Conservation (phyloP, 768 basidiomycete genomes). For the Hemileccinum impolitum region DNA sequence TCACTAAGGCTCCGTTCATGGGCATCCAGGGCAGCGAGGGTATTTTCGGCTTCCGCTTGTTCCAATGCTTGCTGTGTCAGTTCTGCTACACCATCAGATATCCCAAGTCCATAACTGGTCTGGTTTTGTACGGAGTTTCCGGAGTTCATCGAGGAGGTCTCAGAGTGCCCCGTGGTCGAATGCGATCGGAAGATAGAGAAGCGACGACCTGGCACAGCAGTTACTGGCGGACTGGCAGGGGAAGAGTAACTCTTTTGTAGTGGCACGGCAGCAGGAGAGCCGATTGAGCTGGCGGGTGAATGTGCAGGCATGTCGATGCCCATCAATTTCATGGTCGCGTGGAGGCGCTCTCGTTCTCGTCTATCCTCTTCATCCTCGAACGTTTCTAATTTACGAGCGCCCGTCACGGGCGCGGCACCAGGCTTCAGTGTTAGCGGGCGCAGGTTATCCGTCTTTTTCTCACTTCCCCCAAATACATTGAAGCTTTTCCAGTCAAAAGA, state of each 20-base stretch:
- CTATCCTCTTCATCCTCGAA: conserved; percentile 92
- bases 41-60: conserved; percentile 74
- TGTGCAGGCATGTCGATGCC: conserved; percentile 73
- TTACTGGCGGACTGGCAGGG: conserved; percentile 30
- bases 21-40: conserved; percentile 74
- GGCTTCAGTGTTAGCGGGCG: conserved; percentile 75
- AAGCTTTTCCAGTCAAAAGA: conserved; percentile 84
- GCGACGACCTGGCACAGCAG: conserved; percentile 38
- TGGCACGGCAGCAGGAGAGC: conserved; percentile 31
- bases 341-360: conserved; percentile 79
- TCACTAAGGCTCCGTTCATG: conserved; percentile 69
- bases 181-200: conserved; percentile 71
- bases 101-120: conserved; percentile 30
- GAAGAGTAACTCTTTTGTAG: conserved; percentile 41
- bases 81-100: conserved; percentile 33
- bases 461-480: conserved; percentile 60
- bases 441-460: conserved; percentile 62
- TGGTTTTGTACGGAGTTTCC: conserved; percentile 36
- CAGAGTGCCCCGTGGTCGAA: conserved; percentile 42
- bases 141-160: conserved; percentile 49
- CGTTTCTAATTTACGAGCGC: conserved; percentile 79
- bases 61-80: conserved; percentile 75
- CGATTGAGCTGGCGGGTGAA: conserved; percentile 30
- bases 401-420: conserved; percentile 50
- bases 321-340: conserved; percentile 92